Percentiles rank a stretch among this genome's conserved stretches.
phyloP scores from a whole-genome alignment of 345 rosid species.

The Viola odorata region DNA sequence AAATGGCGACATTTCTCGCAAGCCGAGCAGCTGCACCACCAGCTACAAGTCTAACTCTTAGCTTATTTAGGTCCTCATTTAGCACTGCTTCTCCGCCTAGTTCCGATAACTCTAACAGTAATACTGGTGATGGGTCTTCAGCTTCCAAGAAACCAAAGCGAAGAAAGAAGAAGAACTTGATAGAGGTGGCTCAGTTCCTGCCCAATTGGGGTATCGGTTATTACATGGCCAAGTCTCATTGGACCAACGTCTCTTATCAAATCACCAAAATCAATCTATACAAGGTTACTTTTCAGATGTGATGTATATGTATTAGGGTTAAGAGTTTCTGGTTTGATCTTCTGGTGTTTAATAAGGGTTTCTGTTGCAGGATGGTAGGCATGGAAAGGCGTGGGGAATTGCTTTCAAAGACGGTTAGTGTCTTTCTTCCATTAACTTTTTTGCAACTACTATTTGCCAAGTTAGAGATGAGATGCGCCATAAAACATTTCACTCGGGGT shows the following conservation, averaged over 20 bases:
- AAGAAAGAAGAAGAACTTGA: constrained; percentile 86
- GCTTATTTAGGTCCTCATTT: constrained; percentile 23
- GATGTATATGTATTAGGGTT: constrained; percentile 1
- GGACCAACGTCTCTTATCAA: constrained; percentile 78
- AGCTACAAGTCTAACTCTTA: constrained; percentile 8
- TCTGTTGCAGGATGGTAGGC: constrained; percentile 72
- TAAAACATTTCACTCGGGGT: too few relatives aligned
- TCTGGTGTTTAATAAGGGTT: not conserved
- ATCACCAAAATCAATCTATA: constrained; percentile 95
- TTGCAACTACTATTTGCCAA: too few relatives aligned
- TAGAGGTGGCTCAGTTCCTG: constrained; percentile 87
- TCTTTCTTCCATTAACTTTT: not conserved
- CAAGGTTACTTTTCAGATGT: constrained; percentile 40
- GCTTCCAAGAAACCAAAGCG: constrained; percentile 42
- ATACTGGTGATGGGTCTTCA: not conserved
- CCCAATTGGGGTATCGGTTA: constrained; percentile 94
- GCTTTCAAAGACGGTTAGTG: constrained; percentile 84
- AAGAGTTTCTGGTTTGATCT: not conserved
- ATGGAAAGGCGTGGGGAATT: constrained; percentile 97
- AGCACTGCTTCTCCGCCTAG: constrained; percentile 31
- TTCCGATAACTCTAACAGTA: constrained; percentile 2
- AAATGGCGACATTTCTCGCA: too few relatives aligned
- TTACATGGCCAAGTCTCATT: constrained; percentile 92
- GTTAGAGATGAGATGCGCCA: too few relatives aligned
- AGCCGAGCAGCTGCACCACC: not conserved